These are phyloP conservation scores for Cyclotella cryptica DNA, from an alignment of 108 stramenopile species.

Conservation along the genomic window DNA sequence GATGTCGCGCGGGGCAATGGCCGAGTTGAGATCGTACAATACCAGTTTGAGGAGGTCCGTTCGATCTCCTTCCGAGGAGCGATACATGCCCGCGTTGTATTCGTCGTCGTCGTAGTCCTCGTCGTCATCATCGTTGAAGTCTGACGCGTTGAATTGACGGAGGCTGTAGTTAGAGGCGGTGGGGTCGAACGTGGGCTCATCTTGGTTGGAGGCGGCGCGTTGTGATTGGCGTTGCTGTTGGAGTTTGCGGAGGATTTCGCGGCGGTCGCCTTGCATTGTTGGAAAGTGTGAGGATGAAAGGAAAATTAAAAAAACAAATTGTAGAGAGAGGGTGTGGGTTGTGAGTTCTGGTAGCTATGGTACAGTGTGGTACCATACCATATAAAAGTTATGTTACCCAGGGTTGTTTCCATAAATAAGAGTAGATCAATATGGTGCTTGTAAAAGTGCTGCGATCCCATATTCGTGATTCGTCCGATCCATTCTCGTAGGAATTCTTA, in stretches of 20 bases:
- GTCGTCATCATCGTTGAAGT: not conserved
- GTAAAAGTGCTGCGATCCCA: too few species aligned
- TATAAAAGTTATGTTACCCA: too few species aligned
- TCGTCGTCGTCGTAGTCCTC: not conserved
- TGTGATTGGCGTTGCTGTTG: not conserved
- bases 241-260: not conserved
- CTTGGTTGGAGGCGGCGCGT: not conserved
- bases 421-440: too few species aligned
- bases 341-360: too few species aligned
- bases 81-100: not conserved
- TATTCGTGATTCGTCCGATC: too few species aligned
- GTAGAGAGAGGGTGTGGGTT: too few species aligned
- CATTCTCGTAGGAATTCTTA: too few species aligned
- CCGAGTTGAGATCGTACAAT: slow-evolving; percentile 60
- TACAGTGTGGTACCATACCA: too few species aligned
- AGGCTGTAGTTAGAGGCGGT: not conserved
- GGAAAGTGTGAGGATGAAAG: not conserved
- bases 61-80: slow-evolving; percentile 20
- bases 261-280: not conserved
- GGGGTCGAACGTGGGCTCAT: not conserved
- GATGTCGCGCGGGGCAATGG: slow-evolving; percentile 53
- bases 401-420: too few species aligned
- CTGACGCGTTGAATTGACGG: not conserved
- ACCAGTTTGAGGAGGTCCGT: slow-evolving; percentile 51
- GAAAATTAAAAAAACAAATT: too few species aligned